A percentile compares a stretch with the other conserved stretches of the same genome.
Conservation (phyloP, 129 eudicot genomes). For the Rutidosis leptorrhynchoides region DNA sequence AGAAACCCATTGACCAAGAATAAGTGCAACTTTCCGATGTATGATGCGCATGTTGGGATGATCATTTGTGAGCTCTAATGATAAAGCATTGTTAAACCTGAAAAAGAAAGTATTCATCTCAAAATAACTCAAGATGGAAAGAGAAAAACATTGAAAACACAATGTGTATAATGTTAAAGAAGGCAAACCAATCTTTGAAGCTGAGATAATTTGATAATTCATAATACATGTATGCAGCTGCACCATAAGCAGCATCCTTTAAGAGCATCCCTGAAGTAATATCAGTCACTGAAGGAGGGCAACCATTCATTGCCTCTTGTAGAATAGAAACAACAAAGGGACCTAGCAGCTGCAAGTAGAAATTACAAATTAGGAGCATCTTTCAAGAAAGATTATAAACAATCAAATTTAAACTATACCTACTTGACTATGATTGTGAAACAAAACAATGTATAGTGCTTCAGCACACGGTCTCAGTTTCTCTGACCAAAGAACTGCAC, state of each 20-base stretch:
- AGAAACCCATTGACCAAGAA: slow-evolving; percentile 99
- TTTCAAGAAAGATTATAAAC: neutral
- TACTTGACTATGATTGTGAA: slow-evolving; percentile 92
- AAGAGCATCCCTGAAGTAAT: slow-evolving; percentile 80
- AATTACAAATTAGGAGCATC: slow-evolving; percentile 4
- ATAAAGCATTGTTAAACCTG: slow-evolving; percentile 89
- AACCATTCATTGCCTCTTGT: slow-evolving; percentile 92
- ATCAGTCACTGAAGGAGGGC: slow-evolving; percentile 83
- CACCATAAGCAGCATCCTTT: slow-evolving; percentile 98
- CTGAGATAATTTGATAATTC: slow-evolving; percentile 93
- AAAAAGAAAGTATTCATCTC: neutral
- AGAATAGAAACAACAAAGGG: slow-evolving; percentile 97
- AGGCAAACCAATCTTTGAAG: slow-evolving; percentile 86
- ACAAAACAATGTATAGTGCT: slow-evolving; percentile 90
- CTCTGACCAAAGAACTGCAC: slow-evolving; percentile 98
- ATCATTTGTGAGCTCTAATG: slow-evolving; percentile 83
- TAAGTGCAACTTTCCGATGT: slow-evolving; percentile 95
- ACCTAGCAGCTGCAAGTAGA: slow-evolving; percentile 61
- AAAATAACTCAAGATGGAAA: slow-evolving; percentile 12
- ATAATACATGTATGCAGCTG: slow-evolving; percentile 96
- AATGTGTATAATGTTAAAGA: slow-evolving; percentile 7
- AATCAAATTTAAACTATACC: slow-evolving; percentile 26
- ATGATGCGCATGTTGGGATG: slow-evolving; percentile 95
- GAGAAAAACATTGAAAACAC: neutral
- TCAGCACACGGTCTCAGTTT: slow-evolving; percentile 98